Evolutionary conservation across 306 rosid species (phyloP).

Genomic region (Quercus ilex): DNA sequence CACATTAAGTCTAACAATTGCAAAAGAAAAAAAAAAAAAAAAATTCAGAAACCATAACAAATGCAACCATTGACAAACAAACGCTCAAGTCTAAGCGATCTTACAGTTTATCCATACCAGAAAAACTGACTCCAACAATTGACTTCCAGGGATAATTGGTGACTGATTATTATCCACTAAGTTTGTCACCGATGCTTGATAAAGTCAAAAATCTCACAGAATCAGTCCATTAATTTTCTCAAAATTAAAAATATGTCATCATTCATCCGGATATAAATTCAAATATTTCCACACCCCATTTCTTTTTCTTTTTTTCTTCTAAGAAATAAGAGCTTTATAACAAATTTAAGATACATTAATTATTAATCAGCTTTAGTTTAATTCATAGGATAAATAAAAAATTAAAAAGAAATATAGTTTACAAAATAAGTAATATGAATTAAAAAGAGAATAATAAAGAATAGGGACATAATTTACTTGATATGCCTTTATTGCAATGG

Average conservation of each 20-base stretch:
- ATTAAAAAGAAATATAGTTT: not conserved
- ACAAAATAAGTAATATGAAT: not conserved
- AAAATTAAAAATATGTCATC: no score
- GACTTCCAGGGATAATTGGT: constrained; percentile 22
- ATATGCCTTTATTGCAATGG: not conserved
- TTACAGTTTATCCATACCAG: constrained; percentile 31
- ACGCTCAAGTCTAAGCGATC: not conserved
- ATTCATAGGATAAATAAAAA: no score
- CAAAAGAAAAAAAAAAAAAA: not conserved
- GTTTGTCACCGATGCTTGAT: constrained; percentile 5
- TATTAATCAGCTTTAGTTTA: no score
- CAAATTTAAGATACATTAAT: no score
- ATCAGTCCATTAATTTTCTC: no score
- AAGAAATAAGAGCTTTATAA: no score
- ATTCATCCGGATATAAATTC: no score
- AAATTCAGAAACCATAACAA: not conserved
- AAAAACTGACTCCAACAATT: constrained; percentile 19
- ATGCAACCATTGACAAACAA: not conserved
- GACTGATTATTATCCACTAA: constrained; percentile 28
- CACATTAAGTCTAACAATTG: not conserved
- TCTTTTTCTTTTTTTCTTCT: no score
- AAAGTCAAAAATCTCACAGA: no score
- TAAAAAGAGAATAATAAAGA: not conserved
- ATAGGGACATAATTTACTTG: constrained; percentile 18
- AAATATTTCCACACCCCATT: no score